These are phyloP conservation scores for Candida insectalens DNA, from an alignment of 805 yeast genomes.

Conservation along the genomic window DNA sequence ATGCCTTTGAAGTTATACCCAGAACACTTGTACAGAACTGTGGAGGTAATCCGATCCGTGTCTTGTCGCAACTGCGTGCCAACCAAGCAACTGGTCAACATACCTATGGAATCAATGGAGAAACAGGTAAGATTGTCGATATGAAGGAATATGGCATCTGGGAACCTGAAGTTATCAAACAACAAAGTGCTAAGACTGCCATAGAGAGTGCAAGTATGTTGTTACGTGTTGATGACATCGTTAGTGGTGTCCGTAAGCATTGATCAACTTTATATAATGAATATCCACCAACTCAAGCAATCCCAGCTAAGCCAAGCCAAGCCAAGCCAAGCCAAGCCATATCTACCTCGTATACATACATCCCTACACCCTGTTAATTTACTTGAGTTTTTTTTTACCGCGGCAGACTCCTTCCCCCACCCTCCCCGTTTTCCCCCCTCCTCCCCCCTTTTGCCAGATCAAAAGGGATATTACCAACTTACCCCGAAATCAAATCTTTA, in stretches of 20 bases:
- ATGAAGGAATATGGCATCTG: constrained; percentile 95
- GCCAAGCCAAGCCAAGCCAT: neutral
- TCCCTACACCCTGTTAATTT: no score
- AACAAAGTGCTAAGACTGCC: constrained; percentile 95
- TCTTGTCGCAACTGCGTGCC: constrained; percentile 85
- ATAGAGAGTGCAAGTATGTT: constrained; percentile 93
- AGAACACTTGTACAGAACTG: constrained; percentile 95
- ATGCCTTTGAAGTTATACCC: constrained; percentile 97
- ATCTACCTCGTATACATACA: no score
- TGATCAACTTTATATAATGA: neutral
- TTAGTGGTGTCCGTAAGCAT: constrained; percentile 72
- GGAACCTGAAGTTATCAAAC: constrained; percentile 99
- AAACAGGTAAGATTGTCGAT: constrained; percentile 85
- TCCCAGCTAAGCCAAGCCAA: no score
- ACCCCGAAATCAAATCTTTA: no score
- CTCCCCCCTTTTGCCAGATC: no score
- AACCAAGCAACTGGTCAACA: constrained; percentile 86
- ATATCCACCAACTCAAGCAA: no score
- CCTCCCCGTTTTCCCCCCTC: no score
- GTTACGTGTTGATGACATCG: constrained; percentile 95
- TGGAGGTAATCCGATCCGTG: constrained; percentile 92
- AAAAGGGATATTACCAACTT: no score
- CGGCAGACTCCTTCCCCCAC: no score
- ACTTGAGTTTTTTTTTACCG: no score
- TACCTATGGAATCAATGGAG: constrained; percentile 93